phyloP scores from a whole-genome alignment of 148 eudicot genomes.

The Persicaria maculosa region DNA sequence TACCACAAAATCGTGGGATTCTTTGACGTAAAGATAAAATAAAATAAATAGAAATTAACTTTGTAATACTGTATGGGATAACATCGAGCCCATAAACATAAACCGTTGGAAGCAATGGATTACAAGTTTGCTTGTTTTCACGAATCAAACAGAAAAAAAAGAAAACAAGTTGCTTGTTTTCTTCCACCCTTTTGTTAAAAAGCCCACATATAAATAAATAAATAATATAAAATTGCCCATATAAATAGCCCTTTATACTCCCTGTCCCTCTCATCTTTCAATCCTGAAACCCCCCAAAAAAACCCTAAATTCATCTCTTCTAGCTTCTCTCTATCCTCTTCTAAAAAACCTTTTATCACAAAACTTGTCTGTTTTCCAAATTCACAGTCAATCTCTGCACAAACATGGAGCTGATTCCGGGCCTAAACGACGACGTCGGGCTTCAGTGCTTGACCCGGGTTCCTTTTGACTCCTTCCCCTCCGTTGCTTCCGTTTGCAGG shows the following conservation, averaged over 20 bases:
- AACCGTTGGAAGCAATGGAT: not conserved
- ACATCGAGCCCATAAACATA: not conserved
- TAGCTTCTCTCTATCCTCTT: not conserved
- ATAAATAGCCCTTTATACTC: no score
- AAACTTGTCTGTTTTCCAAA: not conserved
- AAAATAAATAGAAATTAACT: no score
- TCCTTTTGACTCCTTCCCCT: conserved; percentile 35
- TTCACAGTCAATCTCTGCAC: not conserved
- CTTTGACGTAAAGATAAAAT: no score
- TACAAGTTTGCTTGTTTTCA: no score
- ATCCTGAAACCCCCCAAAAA: not conserved
- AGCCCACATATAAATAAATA: not conserved
- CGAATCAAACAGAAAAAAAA: not conserved
- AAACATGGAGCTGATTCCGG: conserved; percentile 56
- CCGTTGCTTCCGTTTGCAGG: conserved; percentile 35
- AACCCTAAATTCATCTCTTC: not conserved
- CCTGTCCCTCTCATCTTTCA: not conserved
- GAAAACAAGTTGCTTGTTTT: not conserved
- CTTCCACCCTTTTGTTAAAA: not conserved
- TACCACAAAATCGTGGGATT: no score
- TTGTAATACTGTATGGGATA: no score
- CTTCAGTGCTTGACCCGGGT: conserved; percentile 55
- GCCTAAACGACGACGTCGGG: conserved; percentile 58
- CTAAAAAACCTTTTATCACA: not conserved
- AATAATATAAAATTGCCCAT: no score